These are phyloP conservation scores for Barnettozyma sp. DNA, from an alignment of 805 yeast species.

Conservation along the genomic window DNA sequence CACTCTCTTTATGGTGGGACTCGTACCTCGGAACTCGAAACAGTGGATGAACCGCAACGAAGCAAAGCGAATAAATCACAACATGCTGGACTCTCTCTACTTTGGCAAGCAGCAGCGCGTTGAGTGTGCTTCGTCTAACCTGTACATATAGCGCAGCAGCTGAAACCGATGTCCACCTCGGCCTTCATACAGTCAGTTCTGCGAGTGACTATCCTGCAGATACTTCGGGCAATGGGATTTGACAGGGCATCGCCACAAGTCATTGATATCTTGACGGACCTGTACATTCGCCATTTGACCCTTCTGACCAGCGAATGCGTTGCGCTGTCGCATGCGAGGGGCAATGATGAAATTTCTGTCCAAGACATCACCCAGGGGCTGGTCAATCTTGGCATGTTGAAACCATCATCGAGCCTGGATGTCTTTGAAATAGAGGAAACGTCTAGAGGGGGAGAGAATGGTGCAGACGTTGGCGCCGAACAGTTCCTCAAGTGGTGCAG, in stretches of 20 bases:
- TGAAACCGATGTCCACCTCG: background rate
- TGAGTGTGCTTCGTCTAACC: too few species aligned
- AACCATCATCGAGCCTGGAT: constrained; percentile 50
- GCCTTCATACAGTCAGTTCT: constrained; percentile 2
- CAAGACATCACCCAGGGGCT: constrained; percentile 72
- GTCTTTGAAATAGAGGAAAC: constrained; percentile 41
- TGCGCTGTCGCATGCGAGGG: constrained; percentile 35
- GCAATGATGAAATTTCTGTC: constrained; percentile 42
- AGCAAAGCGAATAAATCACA: too few species aligned
- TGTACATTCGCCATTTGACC: constrained; percentile 57
- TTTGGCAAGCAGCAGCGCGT: too few species aligned
- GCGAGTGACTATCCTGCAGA: constrained; percentile 24
- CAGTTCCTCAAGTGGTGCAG: constrained; percentile 53
- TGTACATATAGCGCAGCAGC: too few species aligned
- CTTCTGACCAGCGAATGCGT: constrained; percentile 45
- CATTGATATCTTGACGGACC: constrained; percentile 70
- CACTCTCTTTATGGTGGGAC: too few species aligned
- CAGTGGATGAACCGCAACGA: too few species aligned
- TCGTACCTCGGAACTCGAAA: too few species aligned
- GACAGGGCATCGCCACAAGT: constrained; percentile 68
- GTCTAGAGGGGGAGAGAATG: constrained; percentile 24
- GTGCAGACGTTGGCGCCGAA: constrained; percentile 33
- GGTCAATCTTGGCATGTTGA: constrained; percentile 52
- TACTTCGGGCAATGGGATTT: constrained; percentile 76
- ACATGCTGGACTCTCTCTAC: too few species aligned